Conservation (phyloP, 2,329 filamentous ascomycete genomes). For the Herpomyces periplanetae region DNA sequence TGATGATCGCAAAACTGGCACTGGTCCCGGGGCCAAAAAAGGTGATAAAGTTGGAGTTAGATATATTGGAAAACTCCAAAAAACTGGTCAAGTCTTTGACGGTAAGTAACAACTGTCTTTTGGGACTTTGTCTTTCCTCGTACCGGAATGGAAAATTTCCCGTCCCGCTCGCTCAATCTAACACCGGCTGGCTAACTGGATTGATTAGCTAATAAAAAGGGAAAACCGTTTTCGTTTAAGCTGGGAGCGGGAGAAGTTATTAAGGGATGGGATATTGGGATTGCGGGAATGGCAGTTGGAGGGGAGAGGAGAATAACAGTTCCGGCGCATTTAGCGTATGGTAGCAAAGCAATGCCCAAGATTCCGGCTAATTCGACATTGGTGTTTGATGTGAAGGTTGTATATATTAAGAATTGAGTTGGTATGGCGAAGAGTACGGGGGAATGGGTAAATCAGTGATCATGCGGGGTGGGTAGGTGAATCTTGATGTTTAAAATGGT, state of each 20-base stretch:
- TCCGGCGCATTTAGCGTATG: slow-evolving; percentile 55
- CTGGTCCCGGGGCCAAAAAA: slow-evolving; percentile 47
- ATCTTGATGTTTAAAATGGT: no score
- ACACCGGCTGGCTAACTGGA: no score
- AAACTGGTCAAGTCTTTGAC: slow-evolving; percentile 80
- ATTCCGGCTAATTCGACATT: slow-evolving; percentile 73
- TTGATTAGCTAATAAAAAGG: slow-evolving; percentile 99
- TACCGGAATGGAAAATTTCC: background rate
- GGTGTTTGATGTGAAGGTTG: slow-evolving; percentile 31
- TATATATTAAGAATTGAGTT: slow-evolving; percentile 12
- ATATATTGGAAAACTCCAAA: slow-evolving; percentile 73
- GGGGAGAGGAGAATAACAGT: slow-evolving; percentile 76
- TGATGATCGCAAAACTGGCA: slow-evolving; percentile 75
- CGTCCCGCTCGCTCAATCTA: slow-evolving; percentile 1
- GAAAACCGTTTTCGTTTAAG: slow-evolving; percentile 86
- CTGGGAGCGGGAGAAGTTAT: slow-evolving; percentile 81
- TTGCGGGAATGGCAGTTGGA: slow-evolving; percentile 64
- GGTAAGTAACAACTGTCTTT: slow-evolving; percentile 14
- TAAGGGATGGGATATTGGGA: slow-evolving; percentile 89
- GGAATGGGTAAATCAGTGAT: no score
- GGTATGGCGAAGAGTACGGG: no score
- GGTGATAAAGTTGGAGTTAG: slow-evolving; percentile 70
- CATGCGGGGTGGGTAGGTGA: no score
- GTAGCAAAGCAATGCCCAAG: slow-evolving; percentile 34
- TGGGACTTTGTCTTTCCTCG: background rate